Conservation (phyloP, 257 asterid species). For the Forsythia suspensa region DNA sequence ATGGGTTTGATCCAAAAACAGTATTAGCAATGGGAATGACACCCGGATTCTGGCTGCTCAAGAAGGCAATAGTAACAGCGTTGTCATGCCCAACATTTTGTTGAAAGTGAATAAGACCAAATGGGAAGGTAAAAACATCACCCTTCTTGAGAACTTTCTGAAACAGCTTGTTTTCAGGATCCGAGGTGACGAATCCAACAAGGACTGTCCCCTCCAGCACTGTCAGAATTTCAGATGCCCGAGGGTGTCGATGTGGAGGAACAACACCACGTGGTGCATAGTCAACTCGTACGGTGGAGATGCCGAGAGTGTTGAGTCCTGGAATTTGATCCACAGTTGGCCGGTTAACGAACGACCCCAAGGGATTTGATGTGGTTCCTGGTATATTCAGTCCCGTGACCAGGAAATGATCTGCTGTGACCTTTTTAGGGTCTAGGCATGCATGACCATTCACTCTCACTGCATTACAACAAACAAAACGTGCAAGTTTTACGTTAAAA, state of each 20-base stretch:
- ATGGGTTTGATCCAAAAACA: slow-evolving; percentile 42
- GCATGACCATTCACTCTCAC: slow-evolving; percentile 45
- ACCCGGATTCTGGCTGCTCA: slow-evolving; percentile 54
- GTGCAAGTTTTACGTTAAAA: neutral
- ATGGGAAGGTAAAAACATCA: slow-evolving; percentile 46
- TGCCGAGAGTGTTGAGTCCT: slow-evolving; percentile 57
- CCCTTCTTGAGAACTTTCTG: slow-evolving; percentile 35
- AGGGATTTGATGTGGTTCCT: slow-evolving; percentile 52
- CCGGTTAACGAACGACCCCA: slow-evolving; percentile 42
- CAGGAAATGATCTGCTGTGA: slow-evolving; percentile 42
- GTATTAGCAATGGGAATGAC: slow-evolving; percentile 43
- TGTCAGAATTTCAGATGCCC: slow-evolving; percentile 41
- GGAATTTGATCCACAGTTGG: slow-evolving; percentile 46
- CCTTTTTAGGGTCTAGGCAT: slow-evolving; percentile 44
- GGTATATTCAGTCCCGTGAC: slow-evolving; percentile 38
- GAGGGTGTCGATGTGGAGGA: slow-evolving; percentile 53
- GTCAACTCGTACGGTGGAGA: slow-evolving; percentile 52
- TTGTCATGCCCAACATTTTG: slow-evolving; percentile 33
- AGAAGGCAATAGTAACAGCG: slow-evolving; percentile 45
- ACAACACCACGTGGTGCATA: slow-evolving; percentile 44
- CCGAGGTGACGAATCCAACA: slow-evolving; percentile 47
- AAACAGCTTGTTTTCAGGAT: slow-evolving; percentile 44
- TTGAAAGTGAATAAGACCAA: slow-evolving; percentile 53
- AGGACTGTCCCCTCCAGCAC: slow-evolving; percentile 44
- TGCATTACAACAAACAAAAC: neutral